phyloP scores from a whole-genome alignment of 129 eudicot genomes.

The Tanacetum coccineum region DNA sequence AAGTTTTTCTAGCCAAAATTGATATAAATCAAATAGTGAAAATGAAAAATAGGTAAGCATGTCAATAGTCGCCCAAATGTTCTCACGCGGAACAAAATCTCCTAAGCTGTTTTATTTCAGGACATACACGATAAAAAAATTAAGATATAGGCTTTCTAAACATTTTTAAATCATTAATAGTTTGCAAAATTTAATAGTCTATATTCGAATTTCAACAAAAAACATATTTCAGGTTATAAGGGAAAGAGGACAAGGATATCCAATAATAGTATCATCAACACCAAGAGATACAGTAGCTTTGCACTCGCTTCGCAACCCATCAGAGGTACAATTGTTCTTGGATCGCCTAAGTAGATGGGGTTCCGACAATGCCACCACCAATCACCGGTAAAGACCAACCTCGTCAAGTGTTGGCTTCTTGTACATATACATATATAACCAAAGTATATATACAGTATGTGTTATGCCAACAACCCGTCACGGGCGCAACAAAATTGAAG shows the following conservation, averaged over 20 bases:
- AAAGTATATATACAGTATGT: constrained; percentile 4
- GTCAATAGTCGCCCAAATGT: too few species aligned
- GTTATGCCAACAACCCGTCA: constrained; percentile 16
- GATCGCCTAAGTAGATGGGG: constrained; percentile 39
- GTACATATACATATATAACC: constrained; percentile 24
- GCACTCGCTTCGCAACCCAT: constrained; percentile 44
- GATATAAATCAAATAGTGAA: too few species aligned
- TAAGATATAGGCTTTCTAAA: background rate
- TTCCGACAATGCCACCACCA: background rate
- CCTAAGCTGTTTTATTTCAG: too few species aligned
- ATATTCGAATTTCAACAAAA: background rate
- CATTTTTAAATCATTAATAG: background rate
- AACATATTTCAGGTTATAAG: constrained; percentile 28
- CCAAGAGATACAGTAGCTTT: constrained; percentile 52
- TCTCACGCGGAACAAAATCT: too few species aligned
- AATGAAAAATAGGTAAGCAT: too few species aligned
- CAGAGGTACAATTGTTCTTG: constrained; percentile 44
- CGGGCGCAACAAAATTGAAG: background rate
- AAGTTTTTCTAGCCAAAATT: too few species aligned
- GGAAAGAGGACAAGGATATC: constrained; percentile 42
- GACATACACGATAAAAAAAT: too few species aligned
- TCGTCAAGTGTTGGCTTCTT: constrained; percentile 16
- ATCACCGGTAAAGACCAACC: background rate
- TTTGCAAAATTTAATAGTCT: too few species aligned
- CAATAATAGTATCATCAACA: constrained; percentile 40